Percentiles rank a stretch among this genome's conserved stretches.
Evolutionary conservation across 148 eudicot species (phyloP).

Genomic region (Chenopodium berlandieri): DNA sequence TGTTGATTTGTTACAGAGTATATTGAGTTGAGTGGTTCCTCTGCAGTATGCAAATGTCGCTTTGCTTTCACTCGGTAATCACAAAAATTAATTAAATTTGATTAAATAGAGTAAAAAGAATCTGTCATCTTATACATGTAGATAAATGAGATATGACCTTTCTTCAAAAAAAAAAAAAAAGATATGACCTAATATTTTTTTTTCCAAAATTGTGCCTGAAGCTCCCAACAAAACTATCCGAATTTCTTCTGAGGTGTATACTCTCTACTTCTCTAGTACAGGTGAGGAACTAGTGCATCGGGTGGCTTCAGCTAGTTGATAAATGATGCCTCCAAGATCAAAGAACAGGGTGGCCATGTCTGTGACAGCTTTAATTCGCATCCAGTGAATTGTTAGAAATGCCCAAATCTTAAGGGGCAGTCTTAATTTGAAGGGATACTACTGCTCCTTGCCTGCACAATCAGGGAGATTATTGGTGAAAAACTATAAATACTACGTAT

Average conservation of each 20-base stretch:
- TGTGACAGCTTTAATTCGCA: neutral
- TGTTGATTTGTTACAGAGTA: no score
- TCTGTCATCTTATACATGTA: neutral
- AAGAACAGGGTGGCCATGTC: neutral
- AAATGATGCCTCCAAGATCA: neutral
- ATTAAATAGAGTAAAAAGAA: neutral
- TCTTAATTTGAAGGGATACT: neutral
- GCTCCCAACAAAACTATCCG: neutral
- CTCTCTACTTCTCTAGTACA: neutral
- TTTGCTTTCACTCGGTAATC: neutral
- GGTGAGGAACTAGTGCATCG: neutral
- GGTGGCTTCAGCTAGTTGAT: slow-evolving; percentile 8
- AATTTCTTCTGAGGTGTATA: neutral
- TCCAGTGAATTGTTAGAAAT: neutral
- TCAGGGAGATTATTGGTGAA: neutral
- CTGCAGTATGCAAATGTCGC: neutral
- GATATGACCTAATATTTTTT: neutral
- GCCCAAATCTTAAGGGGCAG: neutral
- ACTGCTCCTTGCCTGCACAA: slow-evolving; percentile 29
- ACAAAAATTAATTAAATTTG: neutral
- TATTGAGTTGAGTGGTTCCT: neutral
- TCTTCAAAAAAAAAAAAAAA: neutral
- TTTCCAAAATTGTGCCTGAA: slow-evolving; percentile 7
- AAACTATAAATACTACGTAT: neutral
- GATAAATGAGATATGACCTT: neutral